Evolutionary conservation across 2,329 filamentous ascomycete genomes (phyloP).

Genomic region (Colletotrichum sp.): DNA sequence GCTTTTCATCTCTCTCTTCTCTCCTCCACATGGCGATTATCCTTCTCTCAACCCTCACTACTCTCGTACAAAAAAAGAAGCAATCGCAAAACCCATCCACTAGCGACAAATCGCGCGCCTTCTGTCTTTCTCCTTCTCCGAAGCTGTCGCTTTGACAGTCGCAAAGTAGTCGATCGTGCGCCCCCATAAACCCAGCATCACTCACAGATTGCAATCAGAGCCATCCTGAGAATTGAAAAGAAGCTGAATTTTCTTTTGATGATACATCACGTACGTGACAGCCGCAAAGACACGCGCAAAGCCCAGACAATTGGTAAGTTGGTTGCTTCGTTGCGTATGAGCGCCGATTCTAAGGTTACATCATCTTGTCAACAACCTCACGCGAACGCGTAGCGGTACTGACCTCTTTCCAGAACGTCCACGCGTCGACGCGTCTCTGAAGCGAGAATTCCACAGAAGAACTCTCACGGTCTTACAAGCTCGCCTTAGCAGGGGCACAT

Average conservation of each 20-base stretch:
- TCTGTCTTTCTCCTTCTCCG: background rate
- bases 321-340: accelerated
- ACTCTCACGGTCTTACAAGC: background rate
- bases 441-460: background rate
- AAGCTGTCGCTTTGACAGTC: background rate
- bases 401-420: background rate
- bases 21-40: background rate
- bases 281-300: background rate
- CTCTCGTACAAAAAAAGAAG: background rate
- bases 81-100: background rate
- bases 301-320: background rate
- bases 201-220: background rate
- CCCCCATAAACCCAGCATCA: background rate
- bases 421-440: background rate
- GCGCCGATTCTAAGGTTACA: background rate
- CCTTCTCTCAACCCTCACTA: background rate
- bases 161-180: accelerated
- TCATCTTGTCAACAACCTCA: background rate
- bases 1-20: background rate
- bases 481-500: background rate
- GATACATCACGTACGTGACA: background rate
- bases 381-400: background rate
- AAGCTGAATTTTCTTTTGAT: background rate
- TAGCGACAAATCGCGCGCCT: background rate
- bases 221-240: accelerated